Evolutionary conservation across 257 asterid genomes (phyloP), one percentile per base, ranked within the genome.

Genomic region (Solanum ossicruentum): DNA sequence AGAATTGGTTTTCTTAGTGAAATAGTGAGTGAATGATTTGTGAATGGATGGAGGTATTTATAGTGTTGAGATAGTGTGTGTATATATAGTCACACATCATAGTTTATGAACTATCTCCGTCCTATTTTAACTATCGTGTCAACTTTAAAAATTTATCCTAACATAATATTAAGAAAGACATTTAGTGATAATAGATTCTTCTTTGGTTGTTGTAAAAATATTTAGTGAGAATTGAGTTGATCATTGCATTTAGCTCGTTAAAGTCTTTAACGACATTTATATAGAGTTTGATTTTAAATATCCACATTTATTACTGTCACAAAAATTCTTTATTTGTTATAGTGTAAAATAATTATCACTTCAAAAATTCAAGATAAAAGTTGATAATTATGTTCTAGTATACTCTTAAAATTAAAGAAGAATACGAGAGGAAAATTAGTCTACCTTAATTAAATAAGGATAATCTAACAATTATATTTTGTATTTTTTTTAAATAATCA

Each of bases 201-300:
- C 1, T 56, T 18, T 8, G 18, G 3, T 1, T 8, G 26, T 1
- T 5, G 12, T 0, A 57, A 57, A 18, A 57, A 8, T 57, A 57
- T 57, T 57, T 57, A 20, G 1, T 6, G 26, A 0, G 0, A 57
- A 57, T 57, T 20, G 0, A 57, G 26, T 57, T 20, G 3, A 57
- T 57, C 10, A 3, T 8, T 57, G 9, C 0, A 0, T 20, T 2
- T 0, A 57, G 1, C 7, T 5, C 20, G 0, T 8, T 57, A 8
- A 57, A 57, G 1, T 1, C 2, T 20, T 43, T 43, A 1, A 1
- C 1, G 1, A 1, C 1, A 57, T 57, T 57, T 57, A 9, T 20
- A 9, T 57, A 57, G 2, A 57, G 2, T 57, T 13, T 20, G 1
- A 8, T 20, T 18, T 57, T 57, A 10, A 20, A 57, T 18, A 1